Evolutionary conservation across 2,329 filamentous ascomycete species (phyloP).

Genomic region (Aspergillus sojae): DNA sequence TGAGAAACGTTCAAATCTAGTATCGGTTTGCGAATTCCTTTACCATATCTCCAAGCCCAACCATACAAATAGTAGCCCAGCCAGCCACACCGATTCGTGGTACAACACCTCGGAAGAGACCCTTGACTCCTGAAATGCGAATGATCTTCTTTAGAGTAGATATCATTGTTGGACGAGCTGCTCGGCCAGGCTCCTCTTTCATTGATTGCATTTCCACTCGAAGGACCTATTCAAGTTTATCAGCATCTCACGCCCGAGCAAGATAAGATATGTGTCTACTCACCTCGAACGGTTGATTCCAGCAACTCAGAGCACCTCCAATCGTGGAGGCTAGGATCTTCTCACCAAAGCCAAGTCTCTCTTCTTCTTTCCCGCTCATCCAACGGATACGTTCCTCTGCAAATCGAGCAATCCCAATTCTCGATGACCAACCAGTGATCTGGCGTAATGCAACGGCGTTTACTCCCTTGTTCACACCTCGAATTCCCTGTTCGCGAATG

Average conservation of each 20-base stretch:
- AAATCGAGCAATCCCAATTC: constrained; percentile 28
- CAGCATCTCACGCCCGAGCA: no score
- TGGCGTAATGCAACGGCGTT: constrained; percentile 21
- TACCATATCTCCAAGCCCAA: background rate
- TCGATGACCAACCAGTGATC: constrained; percentile 21
- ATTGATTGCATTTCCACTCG: no score
- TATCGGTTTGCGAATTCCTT: background rate
- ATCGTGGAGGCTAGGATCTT: no score
- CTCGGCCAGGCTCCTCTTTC: no score
- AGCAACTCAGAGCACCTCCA: no score
- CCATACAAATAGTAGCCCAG: background rate
- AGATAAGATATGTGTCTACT: no score
- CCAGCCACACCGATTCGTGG: background rate
- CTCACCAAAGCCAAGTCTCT: no score
- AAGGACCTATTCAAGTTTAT: no score
- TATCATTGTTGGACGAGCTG: no score
- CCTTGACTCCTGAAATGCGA: background rate
- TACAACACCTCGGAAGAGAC: background rate
- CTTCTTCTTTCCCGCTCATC: no score
- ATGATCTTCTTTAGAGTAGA: background rate
- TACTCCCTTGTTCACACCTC: constrained; percentile 17
- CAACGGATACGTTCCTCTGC: background rate
- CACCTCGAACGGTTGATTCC: no score
- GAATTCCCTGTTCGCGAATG: constrained; percentile 8
- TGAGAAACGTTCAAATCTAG: no score